Percentiles rank a stretch among this genome's conserved stretches.
phyloP scores from a whole-genome alignment of 139 green algal genomes.

The Asterochloris sp. region DNA sequence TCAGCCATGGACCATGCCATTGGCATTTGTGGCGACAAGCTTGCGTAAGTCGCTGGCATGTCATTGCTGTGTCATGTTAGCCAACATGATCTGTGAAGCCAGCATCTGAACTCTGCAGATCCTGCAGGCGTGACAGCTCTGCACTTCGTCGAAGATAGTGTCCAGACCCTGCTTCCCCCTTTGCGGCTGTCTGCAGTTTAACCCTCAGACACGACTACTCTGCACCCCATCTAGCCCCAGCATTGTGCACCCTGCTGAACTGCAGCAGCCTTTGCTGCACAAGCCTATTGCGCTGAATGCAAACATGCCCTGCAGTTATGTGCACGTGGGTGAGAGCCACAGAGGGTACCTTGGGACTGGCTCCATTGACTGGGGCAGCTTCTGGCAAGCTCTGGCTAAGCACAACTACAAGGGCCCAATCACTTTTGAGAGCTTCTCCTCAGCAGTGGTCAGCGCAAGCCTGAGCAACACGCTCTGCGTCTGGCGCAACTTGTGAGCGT shows the following conservation, averaged over 20 bases:
- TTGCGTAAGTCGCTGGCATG: slow-evolving; percentile 17
- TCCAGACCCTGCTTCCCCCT: too few species aligned
- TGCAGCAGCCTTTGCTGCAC: too few species aligned
- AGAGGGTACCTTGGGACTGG: slow-evolving; percentile 53
- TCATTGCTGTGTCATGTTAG: too few species aligned
- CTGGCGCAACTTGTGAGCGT: slow-evolving; percentile 46
- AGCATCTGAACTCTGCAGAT: too few species aligned
- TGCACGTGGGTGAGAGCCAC: slow-evolving; percentile 54
- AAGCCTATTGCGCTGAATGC: too few species aligned
- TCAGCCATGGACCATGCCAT: slow-evolving; percentile 32
- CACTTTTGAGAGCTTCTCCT: slow-evolving; percentile 58
- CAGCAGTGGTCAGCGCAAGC: slow-evolving; percentile 35
- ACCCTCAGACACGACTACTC: neutral
- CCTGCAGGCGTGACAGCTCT: too few species aligned
- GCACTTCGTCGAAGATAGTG: too few species aligned
- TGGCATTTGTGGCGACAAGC: slow-evolving; percentile 23
- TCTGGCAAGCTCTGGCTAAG: slow-evolving; percentile 38
- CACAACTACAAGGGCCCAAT: slow-evolving; percentile 37
- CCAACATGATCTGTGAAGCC: too few species aligned
- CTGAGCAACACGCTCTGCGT: slow-evolving; percentile 48
- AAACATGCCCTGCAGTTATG: slow-evolving; percentile 22
- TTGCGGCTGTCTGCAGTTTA: neutral
- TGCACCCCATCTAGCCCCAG: neutral
- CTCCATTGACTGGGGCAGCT: slow-evolving; percentile 35
- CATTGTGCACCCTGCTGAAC: too few species aligned